Evolutionary conservation across 1,284 basidiomycete genomes (phyloP).

Genomic region (Sporisorium reilianum): DNA sequence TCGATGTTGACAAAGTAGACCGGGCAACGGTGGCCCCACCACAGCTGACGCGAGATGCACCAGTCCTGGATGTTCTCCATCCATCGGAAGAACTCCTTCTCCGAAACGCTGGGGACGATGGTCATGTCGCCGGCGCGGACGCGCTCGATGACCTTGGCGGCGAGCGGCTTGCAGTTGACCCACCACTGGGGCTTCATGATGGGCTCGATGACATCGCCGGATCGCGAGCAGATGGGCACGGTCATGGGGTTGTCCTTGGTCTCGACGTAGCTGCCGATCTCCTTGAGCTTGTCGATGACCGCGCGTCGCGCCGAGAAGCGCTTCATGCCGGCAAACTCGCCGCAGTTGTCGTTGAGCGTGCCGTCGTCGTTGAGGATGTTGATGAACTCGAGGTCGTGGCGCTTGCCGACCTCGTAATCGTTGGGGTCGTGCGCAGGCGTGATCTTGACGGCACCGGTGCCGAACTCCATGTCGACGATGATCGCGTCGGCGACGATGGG

Average conservation of each 20-base stretch:
- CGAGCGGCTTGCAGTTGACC: slow-evolving; percentile 92
- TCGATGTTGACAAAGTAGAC: slow-evolving; percentile 93
- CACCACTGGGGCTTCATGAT: slow-evolving; percentile 99
- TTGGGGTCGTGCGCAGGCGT: slow-evolving; percentile 99
- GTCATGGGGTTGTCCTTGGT: slow-evolving; percentile 78
- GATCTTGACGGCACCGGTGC: slow-evolving; percentile 99
- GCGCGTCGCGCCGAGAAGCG: slow-evolving; percentile 91
- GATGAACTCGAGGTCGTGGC: slow-evolving; percentile 92
- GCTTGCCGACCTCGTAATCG: slow-evolving; percentile 92
- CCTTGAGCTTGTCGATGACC: slow-evolving; percentile 87
- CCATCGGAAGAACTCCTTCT: slow-evolving; percentile 97
- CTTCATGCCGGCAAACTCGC: slow-evolving; percentile 80
- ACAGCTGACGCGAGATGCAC: slow-evolving; percentile 98
- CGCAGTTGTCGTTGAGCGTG: slow-evolving; percentile 92
- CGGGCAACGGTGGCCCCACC: slow-evolving; percentile 98
- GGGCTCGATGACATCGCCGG: slow-evolving; percentile 93
- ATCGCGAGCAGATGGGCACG: slow-evolving; percentile 67
- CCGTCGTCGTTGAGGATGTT: slow-evolving; percentile 98
- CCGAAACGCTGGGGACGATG: slow-evolving; percentile 86
- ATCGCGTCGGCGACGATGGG: slow-evolving; percentile 90
- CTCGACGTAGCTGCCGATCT: slow-evolving; percentile 87
- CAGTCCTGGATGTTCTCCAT: slow-evolving; percentile 96
- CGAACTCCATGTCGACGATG: slow-evolving; percentile 93
- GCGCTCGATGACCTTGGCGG: slow-evolving; percentile 78
- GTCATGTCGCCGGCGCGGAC: slow-evolving; percentile 74